phyloP scores from a whole-genome alignment of 139 green algal species.

The Chlamydomonas eustigma region DNA sequence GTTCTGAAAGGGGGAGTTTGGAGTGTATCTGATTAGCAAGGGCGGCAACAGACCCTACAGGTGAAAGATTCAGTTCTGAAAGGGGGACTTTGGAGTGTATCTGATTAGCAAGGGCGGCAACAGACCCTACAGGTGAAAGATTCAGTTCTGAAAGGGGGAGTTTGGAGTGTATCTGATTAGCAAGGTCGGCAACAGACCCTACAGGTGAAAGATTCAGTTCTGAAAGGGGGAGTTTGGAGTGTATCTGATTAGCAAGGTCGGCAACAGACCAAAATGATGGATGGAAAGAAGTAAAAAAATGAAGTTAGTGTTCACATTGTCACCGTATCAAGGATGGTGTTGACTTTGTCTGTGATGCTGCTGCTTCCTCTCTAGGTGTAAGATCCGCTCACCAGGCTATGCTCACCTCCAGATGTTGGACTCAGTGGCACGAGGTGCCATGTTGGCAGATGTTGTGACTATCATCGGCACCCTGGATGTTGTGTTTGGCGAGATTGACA shows the following conservation, averaged over 20 bases:
- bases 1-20: conserved; percentile 87
- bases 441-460: conserved; percentile 82
- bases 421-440: conserved; percentile 64
- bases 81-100: conserved; percentile 86
- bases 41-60: conserved; percentile 74
- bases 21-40: conserved; percentile 75
- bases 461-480: conserved; percentile 86
- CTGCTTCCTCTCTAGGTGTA: conserved; percentile 47
- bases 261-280: conserved; percentile 71
- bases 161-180: conserved; percentile 83
- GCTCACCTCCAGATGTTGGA: conserved; percentile 71
- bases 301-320: too few species aligned
- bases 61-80: conserved; percentile 78
- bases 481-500: conserved; percentile 81
- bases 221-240: conserved; percentile 88
- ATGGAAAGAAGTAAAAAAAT: too few species aligned
- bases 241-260: conserved; percentile 75
- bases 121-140: conserved; percentile 74
- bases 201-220: conserved; percentile 76
- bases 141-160: conserved; percentile 81
- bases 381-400: conserved; percentile 74
- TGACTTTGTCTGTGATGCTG: too few species aligned
- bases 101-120: conserved; percentile 74
- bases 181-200: conserved; percentile 70
- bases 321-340: too few species aligned